Base-by-base conservation (phyloP, 108 stramenopile species). In the Discostella stelligeroides region DNA sequence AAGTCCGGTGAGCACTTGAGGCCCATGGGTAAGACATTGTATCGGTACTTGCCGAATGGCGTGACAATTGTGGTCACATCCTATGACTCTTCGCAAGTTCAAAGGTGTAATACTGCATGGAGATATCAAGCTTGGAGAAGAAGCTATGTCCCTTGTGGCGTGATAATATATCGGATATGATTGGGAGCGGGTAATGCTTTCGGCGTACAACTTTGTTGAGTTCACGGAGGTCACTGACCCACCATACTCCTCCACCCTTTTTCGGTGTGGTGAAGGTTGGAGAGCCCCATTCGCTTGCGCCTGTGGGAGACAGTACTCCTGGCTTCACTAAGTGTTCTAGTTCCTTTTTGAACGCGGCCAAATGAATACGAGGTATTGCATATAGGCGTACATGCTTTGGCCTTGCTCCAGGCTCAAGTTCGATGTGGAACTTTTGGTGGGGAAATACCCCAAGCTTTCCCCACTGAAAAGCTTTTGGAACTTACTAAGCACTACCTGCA, bases 1-100 rank as follows among this genome's bases (percentile, higher is more conserved):
- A n/a, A 57, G 66, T 84, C 82, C 43, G 86, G 83, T n/a, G 79
- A 55, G 38, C 71, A 18, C 34, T 34, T 34, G 34, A 34, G 34
- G 34, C 34, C 34, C 34, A 34, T 34, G 3, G 34, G 34, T 34
- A 86, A 42, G 14, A 79, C 15, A 2, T 62, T 41, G 46, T 84
- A 84, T 18, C 51, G 25, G 42, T 60, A 80, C 28, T 60, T 69
- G 23, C 84, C 86, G 62, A 77, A 83, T 24, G 84, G 86, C 1
- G 80, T 83, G 43, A 40, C 54, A 17, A 84, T 78, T 21, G 60
- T 49, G 3, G 34, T 23, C 72, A 66, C 1, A 72, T 17, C 7
- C 58, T 42, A 54, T 57, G 11, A 27, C 64, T 59, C 29, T 51
- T 56, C 15, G 6, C 34, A 34, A 34, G 34, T 6, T 34, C 34